These are phyloP conservation scores for Colletotrichum lindemuthianum DNA, from an alignment of 2,329 filamentous ascomycete genomes.

Conservation along the genomic window DNA sequence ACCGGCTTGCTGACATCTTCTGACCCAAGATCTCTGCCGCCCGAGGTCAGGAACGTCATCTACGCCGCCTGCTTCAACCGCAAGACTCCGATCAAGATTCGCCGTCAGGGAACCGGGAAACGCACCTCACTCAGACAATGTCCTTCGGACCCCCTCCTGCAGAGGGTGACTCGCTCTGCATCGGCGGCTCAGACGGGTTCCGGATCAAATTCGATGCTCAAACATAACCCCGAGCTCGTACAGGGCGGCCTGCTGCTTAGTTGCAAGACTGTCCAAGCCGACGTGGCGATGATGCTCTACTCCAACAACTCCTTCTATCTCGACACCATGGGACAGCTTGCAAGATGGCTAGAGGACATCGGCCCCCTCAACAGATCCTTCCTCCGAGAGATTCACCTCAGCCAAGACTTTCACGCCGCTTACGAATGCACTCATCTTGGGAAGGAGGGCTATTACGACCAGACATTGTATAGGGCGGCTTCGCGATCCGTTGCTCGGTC, in stretches of 20 bases:
- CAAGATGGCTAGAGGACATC: neutral
- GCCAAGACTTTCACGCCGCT: neutral
- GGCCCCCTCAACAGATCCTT: neutral
- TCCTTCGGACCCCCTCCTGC: neutral
- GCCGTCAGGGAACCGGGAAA: neutral
- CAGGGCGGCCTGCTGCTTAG: neutral
- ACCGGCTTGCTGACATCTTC: neutral
- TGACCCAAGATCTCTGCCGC: neutral
- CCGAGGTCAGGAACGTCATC: neutral
- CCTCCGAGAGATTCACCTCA: neutral
- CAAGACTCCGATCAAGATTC: neutral
- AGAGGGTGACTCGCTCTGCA: no score
- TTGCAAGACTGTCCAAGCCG: neutral
- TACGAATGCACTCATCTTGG: no score
- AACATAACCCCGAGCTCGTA: no score
- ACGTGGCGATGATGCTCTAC: conserved; percentile 1
- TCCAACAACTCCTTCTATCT: neutral
- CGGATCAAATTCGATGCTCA: no score
- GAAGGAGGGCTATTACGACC: neutral
- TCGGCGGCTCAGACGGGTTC: neutral
- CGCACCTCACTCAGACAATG: no score
- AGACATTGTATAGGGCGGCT: neutral
- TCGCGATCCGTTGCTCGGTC: neutral
- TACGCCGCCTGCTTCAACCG: neutral
- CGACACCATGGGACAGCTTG: conserved; percentile 8